Evolutionary conservation across 1,284 basidiomycete genomes (phyloP).

Genomic region (Cutaneotrichosporon mucoides): DNA sequence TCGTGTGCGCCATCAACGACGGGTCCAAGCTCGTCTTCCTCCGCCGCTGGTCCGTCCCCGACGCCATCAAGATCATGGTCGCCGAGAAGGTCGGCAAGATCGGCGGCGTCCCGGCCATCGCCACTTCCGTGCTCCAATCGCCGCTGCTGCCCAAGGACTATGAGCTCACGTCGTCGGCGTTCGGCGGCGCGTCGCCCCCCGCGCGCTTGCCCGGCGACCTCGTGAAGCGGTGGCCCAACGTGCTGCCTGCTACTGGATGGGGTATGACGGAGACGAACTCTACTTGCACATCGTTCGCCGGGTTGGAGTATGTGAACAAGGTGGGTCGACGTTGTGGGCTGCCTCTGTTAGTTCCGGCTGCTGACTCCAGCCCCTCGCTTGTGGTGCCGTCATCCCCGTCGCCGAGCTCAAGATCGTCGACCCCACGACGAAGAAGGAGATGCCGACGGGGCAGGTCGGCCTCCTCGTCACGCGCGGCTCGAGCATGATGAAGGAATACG

Average conservation of each 20-base stretch:
- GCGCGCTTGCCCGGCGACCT: slow-evolving; percentile 31
- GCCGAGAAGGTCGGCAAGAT: slow-evolving; percentile 35
- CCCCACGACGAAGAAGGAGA: slow-evolving; percentile 21
- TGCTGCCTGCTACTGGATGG: slow-evolving; percentile 25
- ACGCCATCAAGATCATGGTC: slow-evolving; percentile 32
- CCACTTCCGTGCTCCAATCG: slow-evolving; percentile 32
- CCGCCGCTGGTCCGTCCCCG: slow-evolving; percentile 32
- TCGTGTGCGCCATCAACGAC: slow-evolving; percentile 36
- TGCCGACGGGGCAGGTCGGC: slow-evolving; percentile 26
- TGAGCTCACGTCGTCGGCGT: slow-evolving; percentile 34
- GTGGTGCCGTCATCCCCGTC: slow-evolving; percentile 34
- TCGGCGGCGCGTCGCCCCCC: slow-evolving; percentile 41
- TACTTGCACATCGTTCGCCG: slow-evolving; percentile 33
- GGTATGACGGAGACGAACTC: slow-evolving; percentile 46
- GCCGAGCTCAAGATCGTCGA: slow-evolving; percentile 36
- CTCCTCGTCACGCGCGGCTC: slow-evolving; percentile 36
- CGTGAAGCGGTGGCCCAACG: slow-evolving; percentile 30
- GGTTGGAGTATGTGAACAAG: slow-evolving; percentile 33
- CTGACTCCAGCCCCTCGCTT: slow-evolving; percentile 6
- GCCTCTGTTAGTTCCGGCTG: neutral
- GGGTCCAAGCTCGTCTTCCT: slow-evolving; percentile 40
- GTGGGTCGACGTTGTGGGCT: slow-evolving; percentile 16
- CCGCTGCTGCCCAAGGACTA: slow-evolving; percentile 27
- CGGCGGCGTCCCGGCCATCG: slow-evolving; percentile 44
- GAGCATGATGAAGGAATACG: slow-evolving; percentile 44